Evolutionary conservation across 1,139 yeast genomes (phyloP), one percentile per base, ranked within the genome.

Genomic region (Yamadazyma siamensis): DNA sequence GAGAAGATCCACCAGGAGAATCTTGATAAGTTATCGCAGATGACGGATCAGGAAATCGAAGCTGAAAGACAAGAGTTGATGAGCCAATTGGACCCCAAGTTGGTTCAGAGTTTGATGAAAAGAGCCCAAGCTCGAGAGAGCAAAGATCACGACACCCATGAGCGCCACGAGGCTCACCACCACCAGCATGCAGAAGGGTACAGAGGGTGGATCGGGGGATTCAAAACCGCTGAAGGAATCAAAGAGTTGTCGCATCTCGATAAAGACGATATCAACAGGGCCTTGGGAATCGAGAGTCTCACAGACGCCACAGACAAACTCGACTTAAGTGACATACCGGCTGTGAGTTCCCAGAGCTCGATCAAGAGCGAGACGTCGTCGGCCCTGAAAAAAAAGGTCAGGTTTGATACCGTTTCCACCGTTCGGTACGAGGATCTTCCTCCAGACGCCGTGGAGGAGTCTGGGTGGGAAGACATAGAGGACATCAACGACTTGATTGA

Each of bases 1-100:
- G 89, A 81, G 44, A 71, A 74, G 48, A 85, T 89, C 21, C 91
- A 86, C 52, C 54, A 71, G 34, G 96, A 89, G 48, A 89, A 89
- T 53, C 52, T 83, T 41, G 75, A 77, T 25, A 65, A 69, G 29
- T 54, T 91, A 35, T 59, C 78, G 15, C 52, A 58, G 11, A 82
- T 89, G 94, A 63, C 81, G 2, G 67, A 65, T 2, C 80, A 72
- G 15, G 89, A 89, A 46, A 73, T 86, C 18, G 65, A 69, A 17
- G 57, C 63, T 26, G 94, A 86, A 45, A 67, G 76, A 40, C 74
- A 75, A 40, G 95, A 86, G 46, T 56, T 91, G 23, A 43, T 86
- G 34, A 71, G 71, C 10, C 65, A 73, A 1, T 64, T 89, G 54
- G 80, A 86, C 51, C 94, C 95, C 0, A 67, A 68, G 32, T 69